Base-by-base conservation (phyloP, 2,329 filamentous ascomycete genomes). In the Venturia asperata region DNA sequence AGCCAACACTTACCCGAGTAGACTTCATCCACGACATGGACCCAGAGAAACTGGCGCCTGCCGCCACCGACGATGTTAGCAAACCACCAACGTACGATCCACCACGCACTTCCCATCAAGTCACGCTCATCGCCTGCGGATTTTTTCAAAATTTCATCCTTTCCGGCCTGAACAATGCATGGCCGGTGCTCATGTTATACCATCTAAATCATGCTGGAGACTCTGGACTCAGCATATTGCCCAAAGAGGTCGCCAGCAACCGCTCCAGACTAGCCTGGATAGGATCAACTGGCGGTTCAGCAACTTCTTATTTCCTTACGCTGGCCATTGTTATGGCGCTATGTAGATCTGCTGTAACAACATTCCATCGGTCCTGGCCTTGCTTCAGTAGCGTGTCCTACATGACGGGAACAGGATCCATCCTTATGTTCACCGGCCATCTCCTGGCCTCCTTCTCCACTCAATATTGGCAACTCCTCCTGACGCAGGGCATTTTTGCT, bases 401-500 rank as follows among this genome's bases (percentile, higher is more conserved):
- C 19, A 37, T 56, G 27, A 19, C 52, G 13, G 52, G 27, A 19
- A 37, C 17, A 56, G 52, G 52, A 34, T 34, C 52, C 17, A 13
- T 56, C 30, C 52, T 56, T 4, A 56, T 56, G 3, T 37, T 56
- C 30, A 5, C 37, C 15, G 52, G 27, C 17, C 13, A 56, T 19
- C 34, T 56, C 9, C 21, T 37, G 15, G 52, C 52, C 15, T 56
- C 52, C 3, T 56, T 37, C 30, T 37, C 73, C n/a, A 75, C 70
- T 0, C 67, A 73, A 39, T 82, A 77, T 68, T 81, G 77, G 75
- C 77, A 81, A 68, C 70, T 81, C 1, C 71, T 83, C 47, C 74
- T 83, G 0, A 77, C 80, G 0, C 81, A 83, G 69, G 80, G 78
- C 0, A 68, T 82, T 13, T 74, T 76, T 65, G 74, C 79, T 24